Conservation (phyloP, 768 basidiomycete genomes). For the Ramaria sp. region DNA sequence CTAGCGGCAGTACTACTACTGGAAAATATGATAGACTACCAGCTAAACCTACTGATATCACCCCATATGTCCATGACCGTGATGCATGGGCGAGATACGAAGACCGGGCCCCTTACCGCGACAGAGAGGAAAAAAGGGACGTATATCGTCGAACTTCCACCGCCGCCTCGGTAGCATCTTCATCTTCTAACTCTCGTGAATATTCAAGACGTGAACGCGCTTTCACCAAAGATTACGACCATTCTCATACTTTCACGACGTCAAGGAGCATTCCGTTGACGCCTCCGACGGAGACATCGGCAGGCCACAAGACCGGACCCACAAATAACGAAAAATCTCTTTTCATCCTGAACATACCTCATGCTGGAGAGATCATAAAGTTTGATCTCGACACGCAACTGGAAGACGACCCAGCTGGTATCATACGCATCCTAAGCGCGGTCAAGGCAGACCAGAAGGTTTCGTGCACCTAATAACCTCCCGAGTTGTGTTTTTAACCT, state of each 20-base stretch:
- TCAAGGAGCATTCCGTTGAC: not conserved
- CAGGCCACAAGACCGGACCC: not conserved
- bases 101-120: not conserved
- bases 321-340: not conserved
- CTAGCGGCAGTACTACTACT: not conserved
- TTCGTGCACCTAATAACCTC: slow-evolving; percentile 10
- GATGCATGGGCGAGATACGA: not conserved
- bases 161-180: not conserved
- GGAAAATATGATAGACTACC: not conserved
- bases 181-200: not conserved
- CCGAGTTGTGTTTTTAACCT: slow-evolving; percentile 27
- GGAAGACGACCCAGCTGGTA: slow-evolving; percentile 31
- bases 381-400: slow-evolving; percentile 32
- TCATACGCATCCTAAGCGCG: slow-evolving; percentile 35
- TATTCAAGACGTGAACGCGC: not conserved
- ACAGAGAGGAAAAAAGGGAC: not conserved
- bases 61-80: not conserved
- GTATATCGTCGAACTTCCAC: not conserved
- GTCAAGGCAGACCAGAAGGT: slow-evolving; percentile 8
- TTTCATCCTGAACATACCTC: slow-evolving; percentile 23
- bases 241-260: not conserved
- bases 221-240: not conserved
- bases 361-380: slow-evolving; percentile 30
- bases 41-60: not conserved
- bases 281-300: not conserved